These are phyloP conservation scores for Voacanga thouarsii DNA, from an alignment of 257 asterid genomes.

Conservation along the genomic window DNA sequence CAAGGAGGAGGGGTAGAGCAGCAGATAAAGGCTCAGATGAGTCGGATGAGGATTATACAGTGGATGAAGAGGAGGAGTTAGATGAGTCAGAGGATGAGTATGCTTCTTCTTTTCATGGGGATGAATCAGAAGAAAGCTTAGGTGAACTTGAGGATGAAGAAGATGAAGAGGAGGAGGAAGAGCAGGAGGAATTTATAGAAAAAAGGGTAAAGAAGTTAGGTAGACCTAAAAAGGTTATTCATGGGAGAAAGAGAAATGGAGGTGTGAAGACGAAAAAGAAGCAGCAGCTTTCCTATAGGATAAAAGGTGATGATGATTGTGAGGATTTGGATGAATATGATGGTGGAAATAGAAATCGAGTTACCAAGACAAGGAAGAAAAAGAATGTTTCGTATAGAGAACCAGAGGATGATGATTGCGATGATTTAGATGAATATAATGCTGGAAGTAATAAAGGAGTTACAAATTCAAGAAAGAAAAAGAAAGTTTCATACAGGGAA, in stretches of 20 bases:
- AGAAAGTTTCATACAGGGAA: slow-evolving; percentile 14
- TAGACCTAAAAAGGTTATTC: slow-evolving; percentile 28
- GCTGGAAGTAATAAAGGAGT: slow-evolving; percentile 15
- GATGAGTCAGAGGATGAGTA: slow-evolving; percentile 62
- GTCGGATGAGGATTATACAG: slow-evolving; percentile 76
- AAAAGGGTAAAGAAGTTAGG: slow-evolving; percentile 45
- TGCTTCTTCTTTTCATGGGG: slow-evolving; percentile 67
- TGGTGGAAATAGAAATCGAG: slow-evolving; percentile 34
- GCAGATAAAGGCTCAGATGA: slow-evolving; percentile 40
- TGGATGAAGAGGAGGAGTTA: slow-evolving; percentile 56
- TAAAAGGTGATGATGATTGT: slow-evolving; percentile 28
- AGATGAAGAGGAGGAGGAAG: slow-evolving; percentile 33
- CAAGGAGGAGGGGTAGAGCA: slow-evolving; percentile 33
- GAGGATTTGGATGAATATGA: slow-evolving; percentile 23
- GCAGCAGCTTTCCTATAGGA: slow-evolving; percentile 10
- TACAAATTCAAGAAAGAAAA: slow-evolving; percentile 23
- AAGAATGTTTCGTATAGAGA: slow-evolving; percentile 26
- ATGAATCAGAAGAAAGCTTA: slow-evolving; percentile 61
- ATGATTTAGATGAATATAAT: slow-evolving; percentile 25
- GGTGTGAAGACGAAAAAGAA: slow-evolving; percentile 34
- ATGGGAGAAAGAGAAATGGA: slow-evolving; percentile 39
- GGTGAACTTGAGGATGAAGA: slow-evolving; percentile 43
- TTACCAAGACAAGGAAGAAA: slow-evolving; percentile 35
- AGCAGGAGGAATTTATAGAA: slow-evolving; percentile 20
- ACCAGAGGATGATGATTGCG: slow-evolving; percentile 33